Percentiles rank a stretch among this genome's conserved stretches.
phyloP scores from a whole-genome alignment of 106 monocot genomes.

The Cymbidium sinense region DNA sequence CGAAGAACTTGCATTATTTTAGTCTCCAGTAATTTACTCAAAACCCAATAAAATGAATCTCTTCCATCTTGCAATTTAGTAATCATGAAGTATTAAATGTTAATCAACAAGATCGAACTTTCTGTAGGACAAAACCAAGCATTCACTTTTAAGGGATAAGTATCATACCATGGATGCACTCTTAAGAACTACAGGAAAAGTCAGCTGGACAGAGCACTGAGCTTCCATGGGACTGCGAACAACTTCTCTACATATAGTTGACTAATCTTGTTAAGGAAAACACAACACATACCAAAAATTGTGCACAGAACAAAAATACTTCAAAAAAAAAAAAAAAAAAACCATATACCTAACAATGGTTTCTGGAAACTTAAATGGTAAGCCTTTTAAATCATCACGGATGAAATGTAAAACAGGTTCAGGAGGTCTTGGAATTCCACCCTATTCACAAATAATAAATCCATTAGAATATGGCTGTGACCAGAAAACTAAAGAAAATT shows the following conservation, averaged over 20 bases:
- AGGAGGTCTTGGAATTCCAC: slow-evolving; percentile 83
- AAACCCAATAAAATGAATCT: slow-evolving; percentile 92
- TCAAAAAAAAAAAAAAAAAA: not conserved
- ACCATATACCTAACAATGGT: slow-evolving; percentile 51
- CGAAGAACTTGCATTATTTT: slow-evolving; percentile 97
- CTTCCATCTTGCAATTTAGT: slow-evolving; percentile 63
- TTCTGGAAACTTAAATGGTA: slow-evolving; percentile 92
- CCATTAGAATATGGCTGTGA: not conserved
- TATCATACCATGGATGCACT: slow-evolving; percentile 65
- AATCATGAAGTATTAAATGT: slow-evolving; percentile 7
- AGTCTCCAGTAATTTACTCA: slow-evolving; percentile 95
- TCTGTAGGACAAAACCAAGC: not conserved
- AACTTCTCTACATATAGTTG: slow-evolving; percentile 56
- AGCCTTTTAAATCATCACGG: slow-evolving; percentile 87
- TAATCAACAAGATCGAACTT: not conserved
- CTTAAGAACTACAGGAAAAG: slow-evolving; percentile 89
- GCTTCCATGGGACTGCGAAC: slow-evolving; percentile 99
- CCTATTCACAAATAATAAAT: slow-evolving; percentile 36
- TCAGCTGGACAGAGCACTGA: slow-evolving; percentile 94
- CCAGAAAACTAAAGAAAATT: slow-evolving; percentile 10
- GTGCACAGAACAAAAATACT: not conserved
- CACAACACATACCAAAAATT: not conserved
- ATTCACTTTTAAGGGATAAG: not conserved
- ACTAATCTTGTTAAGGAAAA: slow-evolving; percentile 1
- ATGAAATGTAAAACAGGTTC: slow-evolving; percentile 54